Conservation (phyloP, 805 yeast species). For the Zygosaccharomyces pseudorouxii region DNA sequence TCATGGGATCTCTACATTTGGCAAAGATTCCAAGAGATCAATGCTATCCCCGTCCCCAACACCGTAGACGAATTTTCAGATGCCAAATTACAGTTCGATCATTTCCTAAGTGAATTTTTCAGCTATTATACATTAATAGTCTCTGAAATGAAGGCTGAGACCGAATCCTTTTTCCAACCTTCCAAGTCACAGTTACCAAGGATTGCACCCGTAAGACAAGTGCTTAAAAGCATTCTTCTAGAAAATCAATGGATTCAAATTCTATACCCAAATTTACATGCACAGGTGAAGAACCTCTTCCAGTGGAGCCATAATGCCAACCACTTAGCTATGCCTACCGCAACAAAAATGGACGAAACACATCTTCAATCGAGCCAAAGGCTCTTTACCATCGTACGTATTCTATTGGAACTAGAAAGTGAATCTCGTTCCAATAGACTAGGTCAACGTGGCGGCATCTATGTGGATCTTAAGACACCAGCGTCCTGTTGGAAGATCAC, state of each 20-base stretch:
- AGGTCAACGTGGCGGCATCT: conserved; percentile 1
- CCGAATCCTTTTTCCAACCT: conserved; percentile 1
- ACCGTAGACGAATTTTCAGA: conserved; percentile 12
- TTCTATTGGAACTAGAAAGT: conserved; percentile 12
- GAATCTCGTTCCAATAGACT: conserved; percentile 13
- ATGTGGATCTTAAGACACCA: conserved; percentile 9
- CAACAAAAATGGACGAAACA: neutral
- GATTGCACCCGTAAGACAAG: conserved; percentile 7
- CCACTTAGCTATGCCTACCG: neutral
- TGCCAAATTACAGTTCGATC: conserved; percentile 18
- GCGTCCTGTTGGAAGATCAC: conserved; percentile 20
- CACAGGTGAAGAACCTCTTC: neutral
- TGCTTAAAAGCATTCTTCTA: conserved; percentile 15
- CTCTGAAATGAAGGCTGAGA: conserved; percentile 21
- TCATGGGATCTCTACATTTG: conserved; percentile 25
- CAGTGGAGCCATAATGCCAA: neutral
- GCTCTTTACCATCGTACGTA: conserved; percentile 7
- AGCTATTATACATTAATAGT: conserved; percentile 14
- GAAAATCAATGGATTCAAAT: conserved; percentile 13
- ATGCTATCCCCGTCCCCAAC: conserved; percentile 7
- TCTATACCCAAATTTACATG: conserved; percentile 22
- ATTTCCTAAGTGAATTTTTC: conserved; percentile 17
- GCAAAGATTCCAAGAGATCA: conserved; percentile 11
- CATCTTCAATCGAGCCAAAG: neutral
- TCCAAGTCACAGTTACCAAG: conserved; percentile 7